Evolutionary conservation across 1,284 basidiomycete species (phyloP).

Genomic region (Ganoderma lucidum): DNA sequence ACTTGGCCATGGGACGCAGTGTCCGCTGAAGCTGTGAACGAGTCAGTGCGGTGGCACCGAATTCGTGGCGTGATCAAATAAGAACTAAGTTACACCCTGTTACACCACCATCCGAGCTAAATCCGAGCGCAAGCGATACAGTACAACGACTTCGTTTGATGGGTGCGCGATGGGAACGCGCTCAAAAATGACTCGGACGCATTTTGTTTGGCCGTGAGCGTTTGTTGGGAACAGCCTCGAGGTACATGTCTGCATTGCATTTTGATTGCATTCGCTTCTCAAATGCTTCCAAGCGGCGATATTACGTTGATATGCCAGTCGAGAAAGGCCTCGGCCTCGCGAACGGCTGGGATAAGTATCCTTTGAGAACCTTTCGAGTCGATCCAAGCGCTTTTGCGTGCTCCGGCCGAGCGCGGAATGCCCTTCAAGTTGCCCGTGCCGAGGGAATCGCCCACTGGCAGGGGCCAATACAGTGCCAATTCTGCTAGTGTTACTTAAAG

Average conservation of each 20-base stretch:
- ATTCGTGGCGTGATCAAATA: background rate
- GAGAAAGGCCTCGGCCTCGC: background rate
- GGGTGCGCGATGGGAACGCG: background rate
- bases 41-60: background rate
- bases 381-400: background rate
- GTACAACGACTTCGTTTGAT: background rate
- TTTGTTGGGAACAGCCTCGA: background rate
- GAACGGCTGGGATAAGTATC: background rate
- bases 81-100: background rate
- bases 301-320: background rate
- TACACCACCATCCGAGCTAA: background rate
- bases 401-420: background rate
- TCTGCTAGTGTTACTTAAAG: background rate
- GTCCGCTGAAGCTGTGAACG: background rate
- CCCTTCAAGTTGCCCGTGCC: background rate
- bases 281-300: background rate
- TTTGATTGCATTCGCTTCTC: background rate
- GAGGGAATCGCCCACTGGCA: background rate
- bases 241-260: background rate
- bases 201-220: background rate
- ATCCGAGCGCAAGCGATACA: background rate
- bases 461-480: too few relatives aligned
- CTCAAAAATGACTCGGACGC: background rate
- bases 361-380: background rate
- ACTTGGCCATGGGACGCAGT: too few relatives aligned